Evolutionary conservation across 169 alveolate species (phyloP), one percentile per base, ranked within the genome.

Genomic region (Plasmodium gallinaceum): DNA sequence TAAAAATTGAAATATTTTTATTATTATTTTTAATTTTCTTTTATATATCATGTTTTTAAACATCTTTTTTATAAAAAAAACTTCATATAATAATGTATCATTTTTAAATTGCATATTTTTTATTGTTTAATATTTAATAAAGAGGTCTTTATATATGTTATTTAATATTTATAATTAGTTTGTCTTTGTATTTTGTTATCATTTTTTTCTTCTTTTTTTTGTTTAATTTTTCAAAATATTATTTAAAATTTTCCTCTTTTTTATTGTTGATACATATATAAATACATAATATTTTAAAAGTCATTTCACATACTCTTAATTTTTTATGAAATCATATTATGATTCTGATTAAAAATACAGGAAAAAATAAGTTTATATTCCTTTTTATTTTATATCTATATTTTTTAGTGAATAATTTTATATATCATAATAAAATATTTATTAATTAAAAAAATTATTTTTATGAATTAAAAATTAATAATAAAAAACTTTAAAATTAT

Each of bases 61-160:
- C 32, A 22, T 32, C 18, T 48, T 52, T 45, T 75, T 22, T 51
- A 37, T 43, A 43, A 57, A 26, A 22, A 54, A 54, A 54, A 18
- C 16, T 18, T 4, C 16, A 54, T 54, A 54, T 54, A 54, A 18
- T 18, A 54, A 46, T 57, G 22, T 51, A 43, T 48, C 48, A n/a
- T 48, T 75, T 61, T 66, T 66, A 64, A 24, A 61, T 62, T 46
- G 20, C 24, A 65, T 42, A 61, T 24, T 61, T 20, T 72, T 54
- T 72, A 75, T 75, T 42, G 62, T 51, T 75, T 43, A 75, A 75
- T 24, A 61, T 45, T 51, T 75, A 68, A 75, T 75, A 60, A 26
- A 46, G 22, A 24, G 52, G 74, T n/a, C 42, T 32, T 70, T 70
- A 51, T 26, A 22, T 69, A 3, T 69, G 12, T 69, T 69, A 32